Conservation (phyloP, 495 filamentous ascomycete genomes). For the Trypethelium eluteriae region DNA sequence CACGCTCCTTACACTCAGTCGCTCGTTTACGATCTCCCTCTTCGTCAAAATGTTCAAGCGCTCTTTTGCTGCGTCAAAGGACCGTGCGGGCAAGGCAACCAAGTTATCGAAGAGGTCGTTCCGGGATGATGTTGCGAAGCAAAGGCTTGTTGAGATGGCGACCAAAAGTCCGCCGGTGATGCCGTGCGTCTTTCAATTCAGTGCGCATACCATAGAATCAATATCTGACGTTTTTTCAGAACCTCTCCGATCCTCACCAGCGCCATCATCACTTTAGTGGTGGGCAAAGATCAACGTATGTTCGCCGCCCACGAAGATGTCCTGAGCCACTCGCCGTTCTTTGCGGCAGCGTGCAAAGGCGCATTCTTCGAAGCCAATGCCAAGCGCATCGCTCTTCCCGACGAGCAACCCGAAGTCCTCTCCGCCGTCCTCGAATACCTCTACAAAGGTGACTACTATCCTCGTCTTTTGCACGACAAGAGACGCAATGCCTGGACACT, state of each 20-base stretch:
- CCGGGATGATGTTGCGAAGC: slow-evolving; percentile 58
- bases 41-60: slow-evolving; percentile 70
- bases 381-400: slow-evolving; percentile 53
- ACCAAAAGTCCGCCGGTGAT: slow-evolving; percentile 43
- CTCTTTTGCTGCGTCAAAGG: slow-evolving; percentile 59
- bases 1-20: slow-evolving; percentile 25
- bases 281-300: slow-evolving; percentile 72
- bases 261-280: slow-evolving; percentile 74
- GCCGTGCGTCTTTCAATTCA: slow-evolving; percentile 24
- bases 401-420: slow-evolving; percentile 59
- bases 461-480: slow-evolving; percentile 38
- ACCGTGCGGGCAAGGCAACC: slow-evolving; percentile 70
- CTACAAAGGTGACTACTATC: slow-evolving; percentile 66
- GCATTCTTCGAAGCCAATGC: slow-evolving; percentile 49
- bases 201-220: slow-evolving; percentile 26
- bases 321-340: slow-evolving; percentile 52
- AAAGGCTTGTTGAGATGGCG: slow-evolving; percentile 62
- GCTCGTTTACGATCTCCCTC: slow-evolving; percentile 32
- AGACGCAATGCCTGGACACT: slow-evolving; percentile 37
- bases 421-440: slow-evolving; percentile 62
- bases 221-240: slow-evolving; percentile 32
- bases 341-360: slow-evolving; percentile 47
- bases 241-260: slow-evolving; percentile 51
- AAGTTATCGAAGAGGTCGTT: slow-evolving; percentile 65
- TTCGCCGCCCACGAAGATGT: slow-evolving; percentile 67